Base-by-base conservation (phyloP, 2,329 filamentous ascomycete species). In the Botrytis cinerea region DNA sequence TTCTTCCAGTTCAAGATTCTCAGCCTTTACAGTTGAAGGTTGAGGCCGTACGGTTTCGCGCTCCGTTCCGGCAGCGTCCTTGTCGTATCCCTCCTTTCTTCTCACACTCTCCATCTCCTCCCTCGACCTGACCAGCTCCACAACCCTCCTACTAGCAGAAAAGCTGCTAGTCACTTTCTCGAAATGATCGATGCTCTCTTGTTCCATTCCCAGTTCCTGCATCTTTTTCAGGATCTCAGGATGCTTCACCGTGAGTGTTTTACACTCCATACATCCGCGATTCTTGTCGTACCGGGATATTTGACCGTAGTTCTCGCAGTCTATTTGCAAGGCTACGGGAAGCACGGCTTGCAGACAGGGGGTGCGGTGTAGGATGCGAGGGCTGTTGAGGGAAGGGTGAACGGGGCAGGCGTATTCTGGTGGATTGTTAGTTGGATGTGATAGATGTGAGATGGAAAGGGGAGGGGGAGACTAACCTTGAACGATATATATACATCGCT, bases 191-290 rank as follows among this genome's bases (percentile, higher is more conserved):
- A 32, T 46, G 1, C 8, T 45, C 2, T 64, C 40, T 2, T n/a
- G 22, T 2, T 8, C 38, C 0, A 57, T 2, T 18, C 48, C 35
- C 1, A 68, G 8, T 1, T 22, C 35, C 18, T 12, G 5, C 46
- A 57, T 68, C 16, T 20, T 57, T 2, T 9, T 7, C 0, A 9
- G 12, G 2, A 43, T 43, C 2, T 28, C 22, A 1, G 35, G 8
- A 22, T 43, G 18, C 0, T 16, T 28, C 0, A 9, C 1, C 3
- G 64, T 48, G 7, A 14, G 8, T 10, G n/a, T 4, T 16, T 57
- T 32, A 1, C 64, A 68, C 0, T 28, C 16, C 46, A 57, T 57
- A 35, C 64, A 68, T 9, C 64, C 64, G 5, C 46, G 46, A 1
- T 43, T 35, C 0, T 28, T 12, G 0, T 28, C 64, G 6, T 57